These are phyloP conservation scores for Hymenoscyphus linearis DNA, from an alignment of 2,329 filamentous ascomycete species.

Conservation along the genomic window DNA sequence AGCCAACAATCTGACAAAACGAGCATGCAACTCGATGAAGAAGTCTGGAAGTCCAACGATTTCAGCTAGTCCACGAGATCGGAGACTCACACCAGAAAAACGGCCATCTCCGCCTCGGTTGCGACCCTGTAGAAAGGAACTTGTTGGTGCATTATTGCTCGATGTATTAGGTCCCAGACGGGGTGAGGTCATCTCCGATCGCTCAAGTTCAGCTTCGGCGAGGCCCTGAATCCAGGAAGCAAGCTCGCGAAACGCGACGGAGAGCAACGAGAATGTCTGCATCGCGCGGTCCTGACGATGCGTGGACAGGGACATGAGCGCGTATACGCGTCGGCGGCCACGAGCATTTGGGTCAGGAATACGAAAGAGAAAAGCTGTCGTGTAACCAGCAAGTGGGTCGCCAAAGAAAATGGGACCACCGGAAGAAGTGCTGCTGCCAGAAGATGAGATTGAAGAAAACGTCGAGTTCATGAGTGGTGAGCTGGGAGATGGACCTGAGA, in stretches of 20 bases:
- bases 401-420: conserved; percentile 66
- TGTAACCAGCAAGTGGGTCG: conserved; percentile 59
- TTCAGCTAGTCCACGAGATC: conserved; percentile 58
- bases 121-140: conserved; percentile 26
- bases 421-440: conserved; percentile 45
- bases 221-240: conserved; percentile 61
- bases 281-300: conserved; percentile 60
- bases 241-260: conserved; percentile 57
- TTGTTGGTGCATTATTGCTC: conserved; percentile 19
- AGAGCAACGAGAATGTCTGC: conserved; percentile 59
- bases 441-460: conserved; percentile 31
- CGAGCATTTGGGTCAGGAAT: conserved; percentile 63
- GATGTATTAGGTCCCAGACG: conserved; percentile 7
- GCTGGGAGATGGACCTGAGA: conserved; percentile 33
- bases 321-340: conserved; percentile 64
- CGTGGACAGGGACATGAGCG: conserved; percentile 60
- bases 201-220: conserved; percentile 58
- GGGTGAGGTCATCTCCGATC: conserved; percentile 15
- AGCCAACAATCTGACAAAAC: conserved; percentile 58
- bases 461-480: conserved; percentile 39
- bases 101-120: conserved; percentile 25
- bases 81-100: conserved; percentile 45
- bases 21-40: conserved; percentile 60
- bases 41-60: conserved; percentile 62
- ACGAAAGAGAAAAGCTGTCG: conserved; percentile 65